A percentile compares a stretch with the other conserved stretches of the same genome.
Evolutionary conservation across 257 asterid genomes (phyloP).

Genomic region (Rehmannia glutinosa): DNA sequence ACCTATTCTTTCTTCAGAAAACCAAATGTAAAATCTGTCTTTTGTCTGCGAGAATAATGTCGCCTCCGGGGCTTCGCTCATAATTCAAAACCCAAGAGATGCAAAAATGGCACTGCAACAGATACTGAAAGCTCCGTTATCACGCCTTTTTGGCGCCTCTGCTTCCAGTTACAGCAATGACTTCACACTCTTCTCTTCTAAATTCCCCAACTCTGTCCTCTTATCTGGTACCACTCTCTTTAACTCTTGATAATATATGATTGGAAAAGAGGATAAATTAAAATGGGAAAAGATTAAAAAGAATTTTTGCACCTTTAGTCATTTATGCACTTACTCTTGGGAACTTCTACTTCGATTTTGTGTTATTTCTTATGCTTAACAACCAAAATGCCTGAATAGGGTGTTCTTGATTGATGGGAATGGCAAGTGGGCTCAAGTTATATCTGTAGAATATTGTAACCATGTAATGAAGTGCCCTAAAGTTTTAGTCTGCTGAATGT

Average conservation of each 20-base stretch:
- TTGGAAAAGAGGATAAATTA: neutral
- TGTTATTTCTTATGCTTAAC: neutral
- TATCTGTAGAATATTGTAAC: neutral
- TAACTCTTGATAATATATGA: neutral
- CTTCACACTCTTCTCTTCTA: constrained; percentile 28
- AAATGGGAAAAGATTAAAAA: neutral
- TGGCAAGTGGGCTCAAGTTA: neutral
- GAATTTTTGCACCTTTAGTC: neutral
- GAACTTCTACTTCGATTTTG: neutral
- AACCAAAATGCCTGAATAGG: neutral
- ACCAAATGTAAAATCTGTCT: too few relatives aligned
- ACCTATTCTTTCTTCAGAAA: too few relatives aligned
- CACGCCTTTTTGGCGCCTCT: constrained; percentile 31
- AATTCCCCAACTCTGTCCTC: constrained; percentile 16
- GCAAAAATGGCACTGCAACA: constrained; percentile 41
- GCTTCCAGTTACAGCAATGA: constrained; percentile 25
- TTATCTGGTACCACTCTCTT: constrained; percentile 36
- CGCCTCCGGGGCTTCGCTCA: constrained; percentile 5
- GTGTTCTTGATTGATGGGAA: too few relatives aligned
- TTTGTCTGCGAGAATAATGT: neutral
- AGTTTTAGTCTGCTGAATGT: neutral
- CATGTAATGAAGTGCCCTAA: neutral
- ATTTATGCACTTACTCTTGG: neutral
- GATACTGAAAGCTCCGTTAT: constrained; percentile 41
- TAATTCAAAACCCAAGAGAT: neutral